Evolutionary conservation across 164 flowering plant species (phyloP).

Genomic region (Stephania japonica): DNA sequence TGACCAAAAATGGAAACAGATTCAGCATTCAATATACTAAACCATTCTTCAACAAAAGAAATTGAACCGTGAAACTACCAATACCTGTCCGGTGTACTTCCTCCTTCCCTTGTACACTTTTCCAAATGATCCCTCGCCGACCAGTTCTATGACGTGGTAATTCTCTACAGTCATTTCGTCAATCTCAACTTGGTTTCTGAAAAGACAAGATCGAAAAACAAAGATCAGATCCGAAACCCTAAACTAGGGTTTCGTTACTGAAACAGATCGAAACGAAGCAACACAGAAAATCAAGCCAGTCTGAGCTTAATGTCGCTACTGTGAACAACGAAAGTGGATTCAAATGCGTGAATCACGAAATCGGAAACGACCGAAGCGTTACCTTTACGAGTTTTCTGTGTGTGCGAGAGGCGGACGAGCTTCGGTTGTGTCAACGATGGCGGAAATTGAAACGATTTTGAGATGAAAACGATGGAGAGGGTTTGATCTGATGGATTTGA

Average conservation of each 20-base stretch:
- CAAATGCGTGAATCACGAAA: background rate
- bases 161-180: conserved; percentile 73
- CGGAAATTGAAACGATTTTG: background rate
- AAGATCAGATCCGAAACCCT: background rate
- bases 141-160: conserved; percentile 90
- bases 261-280: background rate
- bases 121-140: conserved; percentile 98
- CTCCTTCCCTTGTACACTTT: conserved; percentile 93
- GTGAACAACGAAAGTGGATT: background rate
- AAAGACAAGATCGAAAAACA: background rate
- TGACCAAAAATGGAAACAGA: background rate
- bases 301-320: background rate
- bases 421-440: too few species aligned
- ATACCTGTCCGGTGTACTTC: conserved; percentile 81
- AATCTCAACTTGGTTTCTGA: conserved; percentile 3
- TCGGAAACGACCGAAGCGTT: background rate
- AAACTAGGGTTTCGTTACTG: background rate
- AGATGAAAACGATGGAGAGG: too few species aligned
- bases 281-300: background rate
- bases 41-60: background rate
- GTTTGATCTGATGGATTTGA: background rate
- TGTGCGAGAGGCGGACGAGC: too few species aligned
- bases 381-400: background rate
- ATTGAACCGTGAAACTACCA: background rate
- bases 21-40: background rate